Evolutionary conservation across 352 stramenopile genomes (phyloP).

Genomic region (Globisporangium parvum): DNA sequence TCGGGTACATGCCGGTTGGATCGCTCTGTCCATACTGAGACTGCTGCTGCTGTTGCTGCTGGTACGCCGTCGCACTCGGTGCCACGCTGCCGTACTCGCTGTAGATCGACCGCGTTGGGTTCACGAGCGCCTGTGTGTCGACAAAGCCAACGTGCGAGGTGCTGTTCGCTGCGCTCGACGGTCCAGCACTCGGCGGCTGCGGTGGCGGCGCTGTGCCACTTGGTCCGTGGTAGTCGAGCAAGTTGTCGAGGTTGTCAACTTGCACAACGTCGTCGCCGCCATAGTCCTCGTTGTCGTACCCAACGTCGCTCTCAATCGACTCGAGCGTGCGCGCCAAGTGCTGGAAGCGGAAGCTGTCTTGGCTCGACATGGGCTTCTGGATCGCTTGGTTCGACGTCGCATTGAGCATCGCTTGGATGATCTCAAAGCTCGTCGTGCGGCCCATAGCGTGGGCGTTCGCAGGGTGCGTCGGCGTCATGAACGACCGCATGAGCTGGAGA

Average conservation of each 20-base stretch:
- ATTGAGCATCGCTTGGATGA: constrained; percentile 86
- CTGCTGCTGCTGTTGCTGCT: constrained; percentile 14
- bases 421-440: constrained; percentile 82
- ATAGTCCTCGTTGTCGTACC: constrained; percentile 82
- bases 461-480: constrained; percentile 37
- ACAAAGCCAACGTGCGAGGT: constrained; percentile 43
- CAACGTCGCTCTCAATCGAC: constrained; percentile 76
- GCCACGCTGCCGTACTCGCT: constrained; percentile 25
- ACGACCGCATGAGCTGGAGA: constrained; percentile 76
- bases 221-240: constrained; percentile 68
- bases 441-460: constrained; percentile 35
- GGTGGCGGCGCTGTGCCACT: not conserved
- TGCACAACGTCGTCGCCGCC: constrained; percentile 75
- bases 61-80: constrained; percentile 13
- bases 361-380: constrained; percentile 83
- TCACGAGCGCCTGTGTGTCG: constrained; percentile 61
- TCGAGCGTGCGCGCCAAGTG: constrained; percentile 72
- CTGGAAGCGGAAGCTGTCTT: constrained; percentile 85
- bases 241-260: constrained; percentile 81
- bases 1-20: constrained; percentile 22
- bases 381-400: constrained; percentile 79
- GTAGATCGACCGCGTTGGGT: constrained; percentile 51
- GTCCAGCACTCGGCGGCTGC: constrained; percentile 1
- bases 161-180: not conserved
- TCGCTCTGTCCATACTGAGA: constrained; percentile 26